Evolutionary conservation across 805 yeast species (phyloP), one percentile per base, ranked within the genome.

Genomic region (Ogataea degrootiae): DNA sequence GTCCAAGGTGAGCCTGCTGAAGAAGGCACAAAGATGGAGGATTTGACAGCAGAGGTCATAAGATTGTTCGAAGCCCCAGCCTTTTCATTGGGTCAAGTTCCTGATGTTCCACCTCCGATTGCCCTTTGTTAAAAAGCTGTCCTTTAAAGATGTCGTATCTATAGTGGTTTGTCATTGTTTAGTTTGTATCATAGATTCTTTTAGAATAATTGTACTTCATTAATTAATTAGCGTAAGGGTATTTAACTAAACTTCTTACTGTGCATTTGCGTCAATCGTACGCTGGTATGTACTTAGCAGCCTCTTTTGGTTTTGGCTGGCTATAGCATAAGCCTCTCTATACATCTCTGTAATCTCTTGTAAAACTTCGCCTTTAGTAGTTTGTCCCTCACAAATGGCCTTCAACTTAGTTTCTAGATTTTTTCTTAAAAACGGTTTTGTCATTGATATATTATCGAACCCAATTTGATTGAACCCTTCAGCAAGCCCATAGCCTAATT

Each of bases 361-460:
- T 2, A 83, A 58, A 1, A 89, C 94, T 12, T 70, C 73, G 3
- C 69, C 69, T 55, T 77, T 80, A 1, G 77, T 62, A 34, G 72
- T 67, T 5, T 58, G 54, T 0, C 97, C 97, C 0, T 75, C 74
- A 45, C 91, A 85, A 4, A 94, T 87, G 36, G 74, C 73, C 46
- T 71, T 77, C 58, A 94, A 70, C 42, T 80, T 77, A 15, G 63
- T 68, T 60, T 94, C 99, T 63, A 94, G 70, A 39, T 79, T 80
- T 45, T 85, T 82, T 46, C 99, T 72, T 50, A 94, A 67, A 56
- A 87, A 86, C 4, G 99, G 99, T 58, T 94, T 92, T 0, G 97
- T 84, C 50, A 94, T 72, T 1, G 92, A 83, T 37, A 77, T 65
- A 49, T 74, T 69, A 57, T 89, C 90, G 31, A 88, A 74, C 3